These are phyloP conservation scores for Leccinellum albellum DNA, from an alignment of 768 basidiomycete species.

Conservation along the genomic window DNA sequence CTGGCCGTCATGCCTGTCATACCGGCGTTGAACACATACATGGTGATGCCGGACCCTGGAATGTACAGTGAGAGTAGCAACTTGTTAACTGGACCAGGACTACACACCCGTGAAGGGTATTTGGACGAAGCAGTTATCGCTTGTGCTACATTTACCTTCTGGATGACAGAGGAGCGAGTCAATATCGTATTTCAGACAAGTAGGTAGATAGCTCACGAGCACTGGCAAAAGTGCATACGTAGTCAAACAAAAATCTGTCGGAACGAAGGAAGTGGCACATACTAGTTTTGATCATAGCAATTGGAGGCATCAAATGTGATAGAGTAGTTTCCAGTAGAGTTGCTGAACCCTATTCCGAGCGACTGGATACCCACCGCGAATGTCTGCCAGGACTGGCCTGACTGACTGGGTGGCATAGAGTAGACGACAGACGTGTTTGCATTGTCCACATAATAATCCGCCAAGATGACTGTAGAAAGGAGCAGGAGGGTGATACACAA, in stretches of 20 bases:
- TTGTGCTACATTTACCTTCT: constrained; percentile 16
- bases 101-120: constrained; percentile 22
- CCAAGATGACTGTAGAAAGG: constrained; percentile 10
- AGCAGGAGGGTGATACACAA: constrained; percentile 10
- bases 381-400: constrained; percentile 5
- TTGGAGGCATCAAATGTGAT: constrained; percentile 13
- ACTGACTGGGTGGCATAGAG: constrained; percentile 11
- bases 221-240: no score
- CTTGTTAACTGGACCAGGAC: no score
- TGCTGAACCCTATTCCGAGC: not conserved
- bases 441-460: constrained; percentile 24
- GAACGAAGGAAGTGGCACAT: not conserved
- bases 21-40: constrained; percentile 25
- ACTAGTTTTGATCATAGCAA: constrained; percentile 27
- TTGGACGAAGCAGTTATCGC: constrained; percentile 14
- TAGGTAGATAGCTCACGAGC: constrained; percentile 12
- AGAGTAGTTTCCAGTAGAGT: constrained; percentile 16
- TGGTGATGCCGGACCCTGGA: constrained; percentile 23
- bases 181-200: not conserved
- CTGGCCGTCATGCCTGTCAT: constrained; percentile 17
- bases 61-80: not conserved
- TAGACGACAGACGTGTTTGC: constrained; percentile 20
- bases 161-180: not conserved
- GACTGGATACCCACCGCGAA: no score
- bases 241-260: not conserved